These are phyloP conservation scores for Naganishia cerealis DNA, from an alignment of 1,284 basidiomycete species.

Conservation along the genomic window DNA sequence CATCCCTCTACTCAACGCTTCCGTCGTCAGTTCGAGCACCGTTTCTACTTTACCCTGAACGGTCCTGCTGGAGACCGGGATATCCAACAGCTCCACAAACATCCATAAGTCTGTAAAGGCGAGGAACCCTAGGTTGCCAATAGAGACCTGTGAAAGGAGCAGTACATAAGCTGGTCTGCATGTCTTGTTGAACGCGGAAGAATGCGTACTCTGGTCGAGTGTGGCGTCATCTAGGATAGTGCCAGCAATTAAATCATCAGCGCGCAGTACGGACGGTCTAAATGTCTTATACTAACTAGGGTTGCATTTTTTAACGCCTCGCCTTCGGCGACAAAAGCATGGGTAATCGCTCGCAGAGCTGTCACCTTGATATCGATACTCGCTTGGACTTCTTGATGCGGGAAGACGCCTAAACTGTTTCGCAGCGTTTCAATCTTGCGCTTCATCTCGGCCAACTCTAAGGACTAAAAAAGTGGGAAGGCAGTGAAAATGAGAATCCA, in stretches of 20 bases:
- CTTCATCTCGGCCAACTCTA: slow-evolving; percentile 29
- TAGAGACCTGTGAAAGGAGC: slow-evolving; percentile 21
- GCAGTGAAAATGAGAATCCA: neutral
- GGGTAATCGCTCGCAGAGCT: slow-evolving; percentile 24
- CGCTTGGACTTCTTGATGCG: slow-evolving; percentile 23
- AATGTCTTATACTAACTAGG: slow-evolving; percentile 8
- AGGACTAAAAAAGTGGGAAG: neutral
- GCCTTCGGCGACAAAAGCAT: slow-evolving; percentile 22
- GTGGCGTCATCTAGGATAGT: slow-evolving; percentile 30
- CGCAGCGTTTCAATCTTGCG: slow-evolving; percentile 26
- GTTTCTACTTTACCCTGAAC: slow-evolving; percentile 30
- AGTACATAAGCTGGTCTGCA: neutral
- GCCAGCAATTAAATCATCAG: neutral
- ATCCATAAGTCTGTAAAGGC: slow-evolving; percentile 34
- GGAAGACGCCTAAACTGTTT: slow-evolving; percentile 13
- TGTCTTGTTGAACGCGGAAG: neutral
- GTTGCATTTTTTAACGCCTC: slow-evolving; percentile 21
- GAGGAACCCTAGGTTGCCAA: slow-evolving; percentile 28
- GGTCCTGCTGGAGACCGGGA: slow-evolving; percentile 7
- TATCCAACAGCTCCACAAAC: slow-evolving; percentile 14
- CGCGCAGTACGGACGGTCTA: neutral
- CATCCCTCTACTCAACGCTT: slow-evolving; percentile 35
- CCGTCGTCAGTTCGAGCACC: slow-evolving; percentile 34
- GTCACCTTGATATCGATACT: slow-evolving; percentile 11
- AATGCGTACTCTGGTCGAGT: slow-evolving; percentile 21